Evolutionary conservation across 108 stramenopile species (phyloP), one percentile per base, ranked within the genome.

Genomic region (Skeletonema costatum): DNA sequence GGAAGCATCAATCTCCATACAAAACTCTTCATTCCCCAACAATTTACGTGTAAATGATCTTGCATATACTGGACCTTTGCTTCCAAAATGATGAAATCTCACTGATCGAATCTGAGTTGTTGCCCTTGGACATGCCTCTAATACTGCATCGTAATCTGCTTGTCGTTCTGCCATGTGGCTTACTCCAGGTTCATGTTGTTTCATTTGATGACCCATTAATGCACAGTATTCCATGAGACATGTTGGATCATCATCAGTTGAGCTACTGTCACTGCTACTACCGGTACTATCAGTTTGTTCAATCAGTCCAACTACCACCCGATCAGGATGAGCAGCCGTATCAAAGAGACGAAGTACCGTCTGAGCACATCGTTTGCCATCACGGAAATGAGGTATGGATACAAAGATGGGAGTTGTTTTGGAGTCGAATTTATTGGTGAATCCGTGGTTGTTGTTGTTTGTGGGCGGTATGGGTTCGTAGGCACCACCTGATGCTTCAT

Each of bases 1-100:
- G 71, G 97, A 96, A 4, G 97, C 87, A 91, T 97, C 97, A 50
- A 94, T 92, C 81, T 98, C 96, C 93, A 99, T 92, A 89, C 97
- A 99, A 76, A 97, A 99, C 77, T 99, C 97, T 89, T 99, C 97
- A 70, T 97, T 96, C 32, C 95, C 89, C 66, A 99, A 74, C 31
- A 97, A 58, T 63, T 93, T 89, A 29, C 93, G 81, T 35, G 78
- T 82, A 69, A 93, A 77, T 9, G 82, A 84, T 30, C 96, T 84
- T 13, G 96, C 93, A 76, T 83, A 92, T 10, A 84, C 76, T 0
- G 96, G 96, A 3, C 96, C 96, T 68, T 89, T 93, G 62, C 92
- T 88, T 32, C 71, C 85, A 32, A 83, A 60, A 42, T 89, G 58
- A 70, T 88, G 80, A 70, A 91, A 80, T 5, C 86, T 66, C 6